phyloP scores from a whole-genome alignment of 352 stramenopile species.

The Phytophthora meadii region DNA sequence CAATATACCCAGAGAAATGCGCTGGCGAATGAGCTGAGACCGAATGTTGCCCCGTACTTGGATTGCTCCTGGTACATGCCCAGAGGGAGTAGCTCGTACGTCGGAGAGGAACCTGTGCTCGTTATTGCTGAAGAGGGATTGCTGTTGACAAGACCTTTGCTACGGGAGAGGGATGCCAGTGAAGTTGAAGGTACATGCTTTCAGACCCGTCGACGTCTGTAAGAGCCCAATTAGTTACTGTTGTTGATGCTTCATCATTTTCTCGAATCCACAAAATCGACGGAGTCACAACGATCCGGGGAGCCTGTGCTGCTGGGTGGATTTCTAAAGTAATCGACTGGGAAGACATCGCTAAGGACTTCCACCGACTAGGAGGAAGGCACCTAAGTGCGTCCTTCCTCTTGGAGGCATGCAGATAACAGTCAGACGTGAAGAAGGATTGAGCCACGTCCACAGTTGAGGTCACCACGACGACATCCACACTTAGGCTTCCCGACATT shows the following conservation, averaged over 20 bases:
- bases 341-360: conserved; percentile 14
- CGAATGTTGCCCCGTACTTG: too few species aligned
- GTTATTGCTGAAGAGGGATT: conserved; percentile 1
- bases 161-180: conserved; percentile 3
- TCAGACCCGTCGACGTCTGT: conserved; percentile 30
- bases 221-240: conserved; percentile 26
- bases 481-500: conserved; percentile 24
- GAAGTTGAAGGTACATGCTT: conserved; percentile 21
- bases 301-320: conserved; percentile 20
- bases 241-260: too few species aligned
- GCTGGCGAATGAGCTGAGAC: conserved; percentile 22
- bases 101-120: not conserved
- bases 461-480: conserved; percentile 25
- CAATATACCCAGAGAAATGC: conserved; percentile 43
- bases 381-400: conserved; percentile 7
- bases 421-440: conserved; percentile 29
- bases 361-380: conserved; percentile 13
- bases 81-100: conserved; percentile 10
- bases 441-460: conserved; percentile 17
- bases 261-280: conserved; percentile 1
- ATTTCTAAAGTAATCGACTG: conserved; percentile 15
- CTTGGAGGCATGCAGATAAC: conserved; percentile 14
- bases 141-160: conserved; percentile 14
- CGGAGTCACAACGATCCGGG: conserved; percentile 4
- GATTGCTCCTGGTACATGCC: conserved; percentile 6